Conservation (phyloP, 805 yeast genomes). For the Sugiyamaella boreocaroliniensis region DNA sequence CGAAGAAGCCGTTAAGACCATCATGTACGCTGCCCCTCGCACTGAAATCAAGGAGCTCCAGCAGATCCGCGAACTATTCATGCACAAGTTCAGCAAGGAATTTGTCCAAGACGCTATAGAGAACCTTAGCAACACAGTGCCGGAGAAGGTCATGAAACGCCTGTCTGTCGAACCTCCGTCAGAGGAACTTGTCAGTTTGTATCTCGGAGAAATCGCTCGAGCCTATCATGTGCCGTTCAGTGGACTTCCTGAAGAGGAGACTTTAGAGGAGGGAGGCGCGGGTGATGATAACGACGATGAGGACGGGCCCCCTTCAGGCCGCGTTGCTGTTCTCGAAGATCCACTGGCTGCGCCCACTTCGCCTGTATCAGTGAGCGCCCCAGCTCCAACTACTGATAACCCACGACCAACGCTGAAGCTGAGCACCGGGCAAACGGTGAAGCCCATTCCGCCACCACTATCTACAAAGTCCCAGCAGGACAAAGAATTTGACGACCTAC, state of each 20-base stretch:
- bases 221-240: conserved; percentile 74
- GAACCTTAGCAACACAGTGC: conserved; percentile 47
- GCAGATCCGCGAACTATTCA: conserved; percentile 54
- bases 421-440: conserved; percentile 6
- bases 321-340: conserved; percentile 8
- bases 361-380: conserved; percentile 29
- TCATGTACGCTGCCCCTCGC: conserved; percentile 62
- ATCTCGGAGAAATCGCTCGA: conserved; percentile 70
- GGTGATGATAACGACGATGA: conserved; percentile 11
- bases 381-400: conserved; percentile 29
- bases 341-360: conserved; percentile 22
- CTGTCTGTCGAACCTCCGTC: conserved; percentile 65
- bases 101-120: conserved; percentile 51
- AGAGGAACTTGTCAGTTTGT: conserved; percentile 56
- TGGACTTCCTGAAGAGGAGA: conserved; percentile 36
- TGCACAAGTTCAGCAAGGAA: conserved; percentile 60
- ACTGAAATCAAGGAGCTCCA: conserved; percentile 70
- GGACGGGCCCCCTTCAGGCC: not conserved
- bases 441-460: conserved; percentile 1
- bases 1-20: conserved; percentile 64
- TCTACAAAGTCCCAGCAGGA: conserved; percentile 15
- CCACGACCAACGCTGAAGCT: conserved; percentile 25
- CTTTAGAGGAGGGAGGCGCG: conserved; percentile 29
- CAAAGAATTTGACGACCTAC: conserved; percentile 54
- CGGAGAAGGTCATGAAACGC: conserved; percentile 57